phyloP scores from a whole-genome alignment of 192 early-diverging fungal genomes.

The Oehlia diaphana region DNA sequence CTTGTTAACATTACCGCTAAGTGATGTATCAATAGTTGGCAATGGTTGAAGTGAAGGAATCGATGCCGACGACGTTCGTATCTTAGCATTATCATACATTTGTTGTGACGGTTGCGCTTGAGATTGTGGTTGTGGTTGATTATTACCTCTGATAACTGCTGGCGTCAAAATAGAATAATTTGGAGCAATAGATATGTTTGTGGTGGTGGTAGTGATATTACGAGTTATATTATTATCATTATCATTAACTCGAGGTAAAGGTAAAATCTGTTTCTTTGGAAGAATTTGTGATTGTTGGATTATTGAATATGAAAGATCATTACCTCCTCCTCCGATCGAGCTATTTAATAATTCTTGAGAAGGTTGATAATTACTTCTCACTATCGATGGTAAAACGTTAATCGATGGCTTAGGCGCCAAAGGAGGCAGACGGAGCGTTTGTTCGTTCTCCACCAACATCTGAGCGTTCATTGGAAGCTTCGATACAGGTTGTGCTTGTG shows the following conservation, averaged over 20 bases:
- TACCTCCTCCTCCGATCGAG: neutral
- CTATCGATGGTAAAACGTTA: neutral
- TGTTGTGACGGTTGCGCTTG: neutral
- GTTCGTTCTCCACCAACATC: neutral
- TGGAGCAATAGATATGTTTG: neutral
- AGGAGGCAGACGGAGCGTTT: neutral
- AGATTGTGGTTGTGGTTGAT: neutral
- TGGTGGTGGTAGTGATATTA: neutral
- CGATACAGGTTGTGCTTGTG: neutral
- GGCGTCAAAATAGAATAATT: neutral
- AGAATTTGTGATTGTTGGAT: neutral
- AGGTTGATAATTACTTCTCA: neutral
- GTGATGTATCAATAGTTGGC: neutral
- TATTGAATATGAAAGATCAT: neutral
- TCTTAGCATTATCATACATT: neutral
- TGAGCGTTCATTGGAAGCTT: neutral
- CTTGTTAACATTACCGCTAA: neutral
- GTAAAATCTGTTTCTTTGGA: neutral
- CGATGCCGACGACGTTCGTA: neutral
- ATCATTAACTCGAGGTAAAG: neutral
- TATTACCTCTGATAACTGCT: neutral
- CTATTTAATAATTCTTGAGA: neutral
- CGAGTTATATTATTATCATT: neutral
- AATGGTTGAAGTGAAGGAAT: neutral
- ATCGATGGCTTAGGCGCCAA: neutral